Conservation (phyloP, 352 stramenopile species). For the Discostella stelligera region DNA sequence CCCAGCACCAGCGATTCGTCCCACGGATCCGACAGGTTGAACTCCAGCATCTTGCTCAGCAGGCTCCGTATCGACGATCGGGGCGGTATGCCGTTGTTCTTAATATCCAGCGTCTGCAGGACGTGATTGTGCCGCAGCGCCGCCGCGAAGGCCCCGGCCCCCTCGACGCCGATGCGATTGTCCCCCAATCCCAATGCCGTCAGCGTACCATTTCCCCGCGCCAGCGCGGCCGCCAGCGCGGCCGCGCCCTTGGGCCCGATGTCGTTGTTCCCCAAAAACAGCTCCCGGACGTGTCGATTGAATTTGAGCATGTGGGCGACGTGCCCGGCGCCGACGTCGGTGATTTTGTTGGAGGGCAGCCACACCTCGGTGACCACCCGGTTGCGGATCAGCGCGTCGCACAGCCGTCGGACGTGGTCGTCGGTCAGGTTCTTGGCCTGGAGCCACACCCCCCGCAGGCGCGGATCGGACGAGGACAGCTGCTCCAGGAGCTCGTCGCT, state of each 20-base stretch:
- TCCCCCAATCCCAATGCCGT: conserved; percentile 43
- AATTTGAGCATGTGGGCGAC: conserved; percentile 46
- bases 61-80: conserved; percentile 33
- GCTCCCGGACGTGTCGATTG: conserved; percentile 35
- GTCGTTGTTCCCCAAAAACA: conserved; percentile 38
- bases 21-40: conserved; percentile 38
- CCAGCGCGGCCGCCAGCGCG: conserved; percentile 19
- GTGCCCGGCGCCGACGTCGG: conserved; percentile 27
- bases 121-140: conserved; percentile 45
- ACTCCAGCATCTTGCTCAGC: conserved; percentile 41
- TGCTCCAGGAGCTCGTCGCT: conserved; percentile 37
- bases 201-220: conserved; percentile 40
- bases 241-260: conserved; percentile 34
- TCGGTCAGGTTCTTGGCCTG: conserved; percentile 40
- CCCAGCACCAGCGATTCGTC: conserved; percentile 38
- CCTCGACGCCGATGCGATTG: conserved; percentile 42
- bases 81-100: conserved; percentile 37
- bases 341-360: conserved; percentile 32
- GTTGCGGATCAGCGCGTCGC: conserved; percentile 36
- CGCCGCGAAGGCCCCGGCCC: conserved; percentile 35
- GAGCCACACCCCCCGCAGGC: conserved; percentile 26
- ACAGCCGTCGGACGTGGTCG: conserved; percentile 23
- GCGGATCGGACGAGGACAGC: conserved; percentile 14
- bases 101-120: conserved; percentile 30
- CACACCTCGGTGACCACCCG: conserved; percentile 38